Base-by-base conservation (phyloP, 345 rosid species). In the Brassica rapa region DNA sequence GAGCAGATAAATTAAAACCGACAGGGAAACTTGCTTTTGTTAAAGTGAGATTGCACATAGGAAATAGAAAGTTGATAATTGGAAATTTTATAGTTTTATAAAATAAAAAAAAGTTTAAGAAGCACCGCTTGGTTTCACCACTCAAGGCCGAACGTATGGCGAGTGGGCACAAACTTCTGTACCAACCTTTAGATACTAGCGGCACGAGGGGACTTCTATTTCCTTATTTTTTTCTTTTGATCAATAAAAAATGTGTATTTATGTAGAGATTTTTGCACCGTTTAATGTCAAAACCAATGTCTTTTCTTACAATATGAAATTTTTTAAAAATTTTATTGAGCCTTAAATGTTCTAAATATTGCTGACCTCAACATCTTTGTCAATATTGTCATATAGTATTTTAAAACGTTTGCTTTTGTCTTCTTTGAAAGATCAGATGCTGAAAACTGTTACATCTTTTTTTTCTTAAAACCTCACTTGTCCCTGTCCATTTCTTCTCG, bases 91-190 rank as follows among this genome's bases (percentile, higher is more conserved):
- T 79, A 60, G 14, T 25, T 53, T 39, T 8, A 8, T 41, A 9
- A 9, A 60, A 3, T 25, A 75, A 83, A 83, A 77, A 82, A 73
- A 72, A 24, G 8, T 10, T 62, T 62, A 73, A 76, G 84, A 77
- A 70, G 73, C 92, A 89, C 98, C 94, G 96, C 88, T 74, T 69
- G 14, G 29, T 75, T 56, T 73, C 84, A 75, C 94, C 97, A 93
- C 53, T 84, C 64, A 88, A 73, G 77, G 76, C 75, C 49, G 62
- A 86, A 83, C 93, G 90, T 53, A 82, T 88, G 94, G 87, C 82
- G 16, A 77, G 78, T 75, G 83, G 89, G 90, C 96, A 87, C 96
- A 80, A 86, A 93, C 89, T 84, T 71, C 88, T 89, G 93, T 74
- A 86, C 83, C 72, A 76, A 63, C 78, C 73, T 78, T 80, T 74